Percentiles rank a stretch among this genome's conserved stretches.
phyloP scores from a whole-genome alignment of 305 asterid genomes.

The Fraxinus platypoda region DNA sequence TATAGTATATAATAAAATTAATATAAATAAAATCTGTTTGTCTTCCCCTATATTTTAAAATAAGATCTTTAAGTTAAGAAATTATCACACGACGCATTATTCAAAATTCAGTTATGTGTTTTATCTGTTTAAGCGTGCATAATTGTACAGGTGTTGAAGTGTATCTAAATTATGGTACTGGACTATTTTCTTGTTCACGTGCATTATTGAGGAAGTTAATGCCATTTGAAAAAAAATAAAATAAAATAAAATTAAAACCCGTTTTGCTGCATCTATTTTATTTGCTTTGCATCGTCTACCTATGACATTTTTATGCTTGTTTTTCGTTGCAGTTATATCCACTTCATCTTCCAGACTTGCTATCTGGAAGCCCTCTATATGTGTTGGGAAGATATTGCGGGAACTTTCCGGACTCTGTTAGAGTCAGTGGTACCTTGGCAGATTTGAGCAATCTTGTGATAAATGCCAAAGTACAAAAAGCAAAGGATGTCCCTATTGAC shows the following conservation, averaged over 20 bases:
- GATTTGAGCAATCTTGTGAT: conserved; percentile 50
- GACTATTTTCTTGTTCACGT: neutral
- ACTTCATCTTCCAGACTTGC: conserved; percentile 57
- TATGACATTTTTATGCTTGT: neutral
- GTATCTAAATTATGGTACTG: conserved; percentile 2
- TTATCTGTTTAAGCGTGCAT: neutral
- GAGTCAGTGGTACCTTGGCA: conserved; percentile 54
- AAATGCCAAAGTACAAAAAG: conserved; percentile 50
- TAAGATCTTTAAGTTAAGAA: neutral
- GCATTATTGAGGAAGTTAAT: neutral
- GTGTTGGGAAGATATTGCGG: conserved; percentile 78
- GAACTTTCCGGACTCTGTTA: conserved; percentile 53
- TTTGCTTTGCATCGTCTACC: neutral
- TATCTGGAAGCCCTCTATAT: conserved; percentile 61
- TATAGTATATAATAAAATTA: neutral
- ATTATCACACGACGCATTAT: neutral
- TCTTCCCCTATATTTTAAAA: neutral
- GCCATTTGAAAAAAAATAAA: neutral
- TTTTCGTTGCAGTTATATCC: conserved; percentile 64
- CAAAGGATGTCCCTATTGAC: conserved; percentile 65
- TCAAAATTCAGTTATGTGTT: neutral
- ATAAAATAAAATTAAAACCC: neutral
- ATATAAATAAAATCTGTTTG: neutral
- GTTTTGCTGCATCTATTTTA: neutral
- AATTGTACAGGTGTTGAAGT: neutral